A percentile compares a stretch with the other conserved stretches of the same genome.
Evolutionary conservation across 192 early-diverging fungal species (phyloP).

Genomic region (Backusella morwellensis): DNA sequence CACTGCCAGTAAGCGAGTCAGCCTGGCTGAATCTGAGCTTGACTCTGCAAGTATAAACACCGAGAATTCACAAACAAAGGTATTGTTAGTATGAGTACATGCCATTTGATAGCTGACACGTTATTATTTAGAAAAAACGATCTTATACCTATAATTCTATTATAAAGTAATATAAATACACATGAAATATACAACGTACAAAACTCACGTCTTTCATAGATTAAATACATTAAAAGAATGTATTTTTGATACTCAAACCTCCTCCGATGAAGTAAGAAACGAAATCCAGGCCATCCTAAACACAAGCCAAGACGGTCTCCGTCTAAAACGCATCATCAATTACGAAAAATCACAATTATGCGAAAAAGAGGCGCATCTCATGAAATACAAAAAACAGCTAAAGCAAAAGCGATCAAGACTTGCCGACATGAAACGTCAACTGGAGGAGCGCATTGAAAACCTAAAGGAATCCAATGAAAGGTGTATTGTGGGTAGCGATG

Average conservation of each 20-base stretch:
- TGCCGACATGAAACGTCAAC: not conserved
- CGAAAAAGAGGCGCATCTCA: not conserved
- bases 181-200: not conserved
- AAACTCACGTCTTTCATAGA: not conserved
- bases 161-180: slow-evolving; percentile 32
- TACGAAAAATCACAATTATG: not conserved
- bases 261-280: slow-evolving; percentile 24
- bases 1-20: slow-evolving; percentile 10
- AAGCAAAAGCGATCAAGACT: not conserved
- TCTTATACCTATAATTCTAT: slow-evolving; percentile 55
- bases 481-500: not conserved
- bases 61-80: not conserved
- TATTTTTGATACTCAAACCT: slow-evolving; percentile 33
- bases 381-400: slow-evolving; percentile 10
- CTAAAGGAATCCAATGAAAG: slow-evolving; percentile 6
- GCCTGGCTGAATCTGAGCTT: not conserved
- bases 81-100: not conserved
- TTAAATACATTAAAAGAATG: slow-evolving; percentile 34
- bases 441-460: not conserved
- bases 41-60: slow-evolving; percentile 1
- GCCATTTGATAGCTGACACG: no score
- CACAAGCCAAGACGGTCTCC: slow-evolving; percentile 8
- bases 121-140: slow-evolving; percentile 28
- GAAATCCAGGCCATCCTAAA: slow-evolving; percentile 21
- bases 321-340: not conserved